Evolutionary conservation across 768 basidiomycete genomes (phyloP), one percentile per base, ranked within the genome.

Genomic region (Collybia mongolica): DNA sequence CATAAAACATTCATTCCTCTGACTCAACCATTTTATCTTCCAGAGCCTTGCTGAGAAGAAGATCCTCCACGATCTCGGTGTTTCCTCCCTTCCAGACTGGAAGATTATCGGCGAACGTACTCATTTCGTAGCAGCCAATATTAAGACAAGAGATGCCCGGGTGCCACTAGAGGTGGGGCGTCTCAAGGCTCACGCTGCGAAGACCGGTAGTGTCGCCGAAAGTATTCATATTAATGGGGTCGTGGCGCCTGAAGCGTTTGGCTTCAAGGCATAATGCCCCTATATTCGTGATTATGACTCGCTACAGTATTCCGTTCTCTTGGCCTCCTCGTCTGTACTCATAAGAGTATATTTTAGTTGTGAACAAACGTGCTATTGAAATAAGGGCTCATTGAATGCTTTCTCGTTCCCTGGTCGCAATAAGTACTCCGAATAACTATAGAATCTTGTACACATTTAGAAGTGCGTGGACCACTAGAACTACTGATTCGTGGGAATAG

Each of bases 11-110:
- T n/a, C n/a, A 2, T 8, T 15, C 20, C 2, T 22, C 18, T 28
- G 18, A 26, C 26, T 15, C 8, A 29, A 8, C 12, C 11, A 6
- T 5, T 23, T 20, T 6, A 14, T 18, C 14, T 36, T 17, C 3
- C 14, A 40, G 36, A 48, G 46, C 20, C 37, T 48, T 39, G 22
- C 38, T 19, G 39, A 48, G 17, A 18, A 18, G 38, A 48, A 48
- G 46, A 48, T 38, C 19, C 38, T 48, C 15, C 22, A 38, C 5
- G 46, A 39, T 7, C 46, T 48, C n/a, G 46, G 39, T 39, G 46
- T 48, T 14, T 39, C 46, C 18, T 48, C 46, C 18, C 46, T 48
- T 32, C 46, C 39, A 9, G 46, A 48, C 23, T 48, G 46, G 46
- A 48, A 40, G 38, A 48, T 48, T 6, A 26, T 20, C 11, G 46